Base-by-base conservation (phyloP, 2,329 filamentous ascomycete genomes). In the Neopestalotiopsis sp. region DNA sequence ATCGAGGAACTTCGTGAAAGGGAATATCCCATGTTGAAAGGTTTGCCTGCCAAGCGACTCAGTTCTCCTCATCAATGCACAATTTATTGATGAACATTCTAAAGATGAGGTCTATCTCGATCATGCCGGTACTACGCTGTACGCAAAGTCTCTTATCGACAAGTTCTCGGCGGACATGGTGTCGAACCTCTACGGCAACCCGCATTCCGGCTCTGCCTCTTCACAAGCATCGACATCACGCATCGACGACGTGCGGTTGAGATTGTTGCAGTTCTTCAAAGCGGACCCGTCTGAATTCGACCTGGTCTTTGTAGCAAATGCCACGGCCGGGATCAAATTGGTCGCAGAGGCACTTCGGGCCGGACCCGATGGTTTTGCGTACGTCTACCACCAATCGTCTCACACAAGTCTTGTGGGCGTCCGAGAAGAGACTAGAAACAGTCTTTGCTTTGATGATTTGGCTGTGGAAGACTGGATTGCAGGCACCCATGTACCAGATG, bases 121-220 rank as follows among this genome's bases (percentile, higher is more conserved):
- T 75, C 95, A 98, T 91, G 94, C 94, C 0, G 95, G 94, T n/a
- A 93, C 94, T n/a, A 95, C 95, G 0, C 84, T 92, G 1, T 94
- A 92, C 77, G 85, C 94, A 57, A 95, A 92, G 78, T 94, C 93
- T 38, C 81, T 96, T 30, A 90, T 98, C 79, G 92, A 95, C 72
- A 85, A 83, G 30, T 97, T 97, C 80, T 89, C 93, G 9, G 79
- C 82, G n/a, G 93, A 96, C 69, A 91, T 98, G 86, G 91, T 91
- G 32, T 84, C 88, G 4, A 92, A 90, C 74, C 84, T 98, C 0
- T 94, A 95, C 73, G 95, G 95, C 49, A 98, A 98, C 71, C 95
- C 95, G 0, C 95, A 98, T 80, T 98, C 95, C 0, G 91, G 90
- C 64, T 97, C 95, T 1, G 83, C 87, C 14, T 91, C 94, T 2